A percentile compares a stretch with the other conserved stretches of the same genome.
These are phyloP conservation scores for Pezicula carpinea DNA, from an alignment of 2,329 filamentous ascomycete genomes.

Conservation along the genomic window DNA sequence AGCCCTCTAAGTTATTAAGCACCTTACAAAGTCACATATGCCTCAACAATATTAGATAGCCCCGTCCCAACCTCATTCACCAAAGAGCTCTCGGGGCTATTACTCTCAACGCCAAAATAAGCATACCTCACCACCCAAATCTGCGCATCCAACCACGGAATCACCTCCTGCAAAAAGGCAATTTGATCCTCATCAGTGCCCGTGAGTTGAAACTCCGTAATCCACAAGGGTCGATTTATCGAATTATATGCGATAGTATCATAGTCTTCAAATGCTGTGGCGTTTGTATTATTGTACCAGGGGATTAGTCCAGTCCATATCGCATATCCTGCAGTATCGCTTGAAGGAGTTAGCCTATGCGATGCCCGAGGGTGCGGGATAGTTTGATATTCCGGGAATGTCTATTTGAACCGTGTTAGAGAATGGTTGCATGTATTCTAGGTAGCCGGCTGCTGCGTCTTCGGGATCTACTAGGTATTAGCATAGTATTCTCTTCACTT, in stretches of 20 bases:
- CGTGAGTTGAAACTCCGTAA: constrained; percentile 37
- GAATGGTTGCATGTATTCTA: constrained; percentile 37
- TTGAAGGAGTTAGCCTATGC: constrained; percentile 38
- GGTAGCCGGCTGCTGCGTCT: constrained; percentile 34
- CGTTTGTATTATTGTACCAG: constrained; percentile 33
- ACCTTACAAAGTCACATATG: constrained; percentile 5
- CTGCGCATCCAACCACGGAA: constrained; percentile 38
- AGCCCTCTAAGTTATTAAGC: too few relatives aligned
- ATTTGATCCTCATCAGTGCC: constrained; percentile 28
- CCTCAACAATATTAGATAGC: constrained; percentile 9
- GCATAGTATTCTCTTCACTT: too few relatives aligned
- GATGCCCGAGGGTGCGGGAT: constrained; percentile 25
- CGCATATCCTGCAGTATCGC: constrained; percentile 33
- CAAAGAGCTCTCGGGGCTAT: constrained; percentile 13
- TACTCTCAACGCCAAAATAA: constrained; percentile 29
- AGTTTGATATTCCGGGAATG: constrained; percentile 39
- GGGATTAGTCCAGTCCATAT: constrained; percentile 40
- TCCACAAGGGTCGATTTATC: constrained; percentile 33
- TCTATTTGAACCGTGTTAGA: constrained; percentile 34
- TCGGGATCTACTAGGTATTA: too few relatives aligned
- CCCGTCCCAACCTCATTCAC: constrained; percentile 15
- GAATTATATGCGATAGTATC: constrained; percentile 32
- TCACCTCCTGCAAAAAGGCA: constrained; percentile 34
- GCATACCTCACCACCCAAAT: constrained; percentile 34
- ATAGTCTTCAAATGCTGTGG: constrained; percentile 37